A percentile compares a stretch with the other conserved stretches of the same genome.
phyloP scores from a whole-genome alignment of 768 basidiomycete genomes.

The Amanita jacksonii region DNA sequence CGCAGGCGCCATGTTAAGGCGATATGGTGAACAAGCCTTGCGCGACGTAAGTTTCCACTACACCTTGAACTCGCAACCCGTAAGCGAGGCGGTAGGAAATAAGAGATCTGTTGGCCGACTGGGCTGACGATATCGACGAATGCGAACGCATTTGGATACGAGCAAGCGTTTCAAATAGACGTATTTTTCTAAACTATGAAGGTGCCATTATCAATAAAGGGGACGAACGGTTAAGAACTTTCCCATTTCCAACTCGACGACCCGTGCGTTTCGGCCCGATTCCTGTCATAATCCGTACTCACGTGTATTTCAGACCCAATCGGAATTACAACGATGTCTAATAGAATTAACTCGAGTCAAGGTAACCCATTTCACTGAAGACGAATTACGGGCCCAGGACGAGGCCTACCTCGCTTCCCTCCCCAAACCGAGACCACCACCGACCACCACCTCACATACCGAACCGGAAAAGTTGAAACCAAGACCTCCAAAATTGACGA shows the following conservation, averaged over 20 bases:
- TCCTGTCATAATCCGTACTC: not conserved
- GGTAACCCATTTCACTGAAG: constrained; percentile 78
- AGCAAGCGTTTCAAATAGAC: constrained; percentile 81
- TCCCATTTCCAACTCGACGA: constrained; percentile 93
- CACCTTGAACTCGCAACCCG: too few relatives aligned
- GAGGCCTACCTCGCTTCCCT: constrained; percentile 84
- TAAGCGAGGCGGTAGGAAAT: constrained; percentile 94
- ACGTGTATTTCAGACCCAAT: constrained; percentile 58
- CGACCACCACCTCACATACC: constrained; percentile 26
- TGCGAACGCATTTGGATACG: constrained; percentile 91
- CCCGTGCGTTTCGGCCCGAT: constrained; percentile 47
- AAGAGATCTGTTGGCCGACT: constrained; percentile 68
- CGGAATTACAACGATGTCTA: constrained; percentile 82
- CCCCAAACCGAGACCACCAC: constrained; percentile 63
- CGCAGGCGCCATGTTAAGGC: constrained; percentile 86
- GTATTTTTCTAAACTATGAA: constrained; percentile 87
- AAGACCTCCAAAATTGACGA: constrained; percentile 44
- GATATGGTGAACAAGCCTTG: constrained; percentile 91
- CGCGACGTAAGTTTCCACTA: constrained; percentile 77
- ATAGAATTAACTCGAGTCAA: constrained; percentile 80
- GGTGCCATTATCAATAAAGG: constrained; percentile 66
- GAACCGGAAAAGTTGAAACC: constrained; percentile 36
- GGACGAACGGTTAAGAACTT: constrained; percentile 78
- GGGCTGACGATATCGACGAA: constrained; percentile 78
- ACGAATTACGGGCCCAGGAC: constrained; percentile 75